Conservation (phyloP, 176 grass and related monocot species). For the Oryza brachyantha region DNA sequence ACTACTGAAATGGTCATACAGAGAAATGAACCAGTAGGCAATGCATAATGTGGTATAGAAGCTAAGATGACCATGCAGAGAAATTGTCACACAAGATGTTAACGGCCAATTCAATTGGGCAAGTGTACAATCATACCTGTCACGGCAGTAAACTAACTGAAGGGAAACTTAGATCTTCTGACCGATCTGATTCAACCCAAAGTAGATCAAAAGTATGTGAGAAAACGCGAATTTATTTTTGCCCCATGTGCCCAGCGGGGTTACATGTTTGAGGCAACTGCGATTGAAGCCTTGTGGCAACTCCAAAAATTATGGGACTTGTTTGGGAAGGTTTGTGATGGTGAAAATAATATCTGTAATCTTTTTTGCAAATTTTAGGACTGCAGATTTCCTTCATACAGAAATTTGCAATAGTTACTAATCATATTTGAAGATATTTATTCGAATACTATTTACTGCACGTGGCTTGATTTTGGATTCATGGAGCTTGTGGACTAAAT, state of each 20-base stretch:
- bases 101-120: background rate
- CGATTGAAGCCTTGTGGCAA: background rate
- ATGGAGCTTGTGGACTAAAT: background rate
- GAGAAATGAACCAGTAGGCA: background rate
- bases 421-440: background rate
- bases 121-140: background rate
- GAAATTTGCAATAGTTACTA: background rate
- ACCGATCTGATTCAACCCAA: background rate
- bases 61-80: background rate
- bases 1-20: background rate
- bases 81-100: background rate
- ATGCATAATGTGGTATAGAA: constrained; percentile 11
- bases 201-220: background rate
- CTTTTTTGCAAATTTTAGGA: background rate
- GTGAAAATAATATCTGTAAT: background rate
- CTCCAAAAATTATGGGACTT: background rate
- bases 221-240: too few species aligned
- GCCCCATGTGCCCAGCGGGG: too few species aligned
- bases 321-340: background rate
- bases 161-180: background rate
- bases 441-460: background rate
- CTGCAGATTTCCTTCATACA: background rate
- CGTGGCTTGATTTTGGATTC: background rate
- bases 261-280: background rate
- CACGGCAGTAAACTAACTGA: background rate